phyloP scores from a whole-genome alignment of 495 filamentous ascomycete genomes.

The Trichoderma virens region DNA sequence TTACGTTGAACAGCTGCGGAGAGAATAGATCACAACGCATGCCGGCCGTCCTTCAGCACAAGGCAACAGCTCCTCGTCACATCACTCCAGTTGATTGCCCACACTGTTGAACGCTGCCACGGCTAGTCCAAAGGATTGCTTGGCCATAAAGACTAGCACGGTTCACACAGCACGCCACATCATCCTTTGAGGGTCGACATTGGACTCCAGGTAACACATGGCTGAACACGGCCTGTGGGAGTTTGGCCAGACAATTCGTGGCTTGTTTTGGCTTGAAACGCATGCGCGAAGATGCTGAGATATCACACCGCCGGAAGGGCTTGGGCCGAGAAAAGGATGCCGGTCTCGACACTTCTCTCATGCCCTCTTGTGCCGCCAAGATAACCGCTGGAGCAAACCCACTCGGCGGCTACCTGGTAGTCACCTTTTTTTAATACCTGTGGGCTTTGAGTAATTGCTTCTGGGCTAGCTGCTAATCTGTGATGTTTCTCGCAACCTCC shows the following conservation, averaged over 20 bases:
- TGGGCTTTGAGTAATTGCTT: no score
- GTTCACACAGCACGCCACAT: not conserved
- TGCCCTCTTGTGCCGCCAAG: not conserved
- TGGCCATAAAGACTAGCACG: not conserved
- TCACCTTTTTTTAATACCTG: no score
- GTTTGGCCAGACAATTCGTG: not conserved
- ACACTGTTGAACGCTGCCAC: not conserved
- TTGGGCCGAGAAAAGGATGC: not conserved
- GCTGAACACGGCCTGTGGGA: not conserved
- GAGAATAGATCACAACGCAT: not conserved
- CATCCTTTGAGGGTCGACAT: not conserved
- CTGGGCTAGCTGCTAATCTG: no score
- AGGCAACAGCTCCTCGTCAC: not conserved
- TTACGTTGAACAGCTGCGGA: not conserved
- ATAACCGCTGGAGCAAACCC: not conserved
- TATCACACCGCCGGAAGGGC: not conserved
- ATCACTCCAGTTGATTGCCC: not conserved
- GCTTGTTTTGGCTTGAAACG: constrained; percentile 1
- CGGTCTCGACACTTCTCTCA: not conserved
- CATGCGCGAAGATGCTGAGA: not conserved
- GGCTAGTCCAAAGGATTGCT: not conserved
- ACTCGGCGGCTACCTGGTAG: not conserved
- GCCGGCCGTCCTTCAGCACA: not conserved
- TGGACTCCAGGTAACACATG: not conserved
- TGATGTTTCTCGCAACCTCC: not conserved